Conservation (phyloP, 2,329 filamentous ascomycete genomes). For the Exophiala sp. region DNA sequence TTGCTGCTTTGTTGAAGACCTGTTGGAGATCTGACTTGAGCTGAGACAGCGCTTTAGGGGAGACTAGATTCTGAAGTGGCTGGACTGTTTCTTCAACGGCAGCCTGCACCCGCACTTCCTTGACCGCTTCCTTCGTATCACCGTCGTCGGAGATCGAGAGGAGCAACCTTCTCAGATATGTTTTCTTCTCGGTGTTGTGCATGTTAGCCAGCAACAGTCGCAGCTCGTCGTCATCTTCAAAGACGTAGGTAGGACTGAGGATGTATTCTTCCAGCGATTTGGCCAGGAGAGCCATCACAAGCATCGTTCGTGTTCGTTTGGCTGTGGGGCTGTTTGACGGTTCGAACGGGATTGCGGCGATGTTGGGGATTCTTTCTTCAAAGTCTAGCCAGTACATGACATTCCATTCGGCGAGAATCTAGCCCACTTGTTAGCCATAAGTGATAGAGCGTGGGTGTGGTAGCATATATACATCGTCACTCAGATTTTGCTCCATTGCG, state of each 20-base stretch:
- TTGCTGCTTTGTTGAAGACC: not conserved
- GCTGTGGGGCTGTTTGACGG: conserved; percentile 6
- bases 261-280: conserved; percentile 15
- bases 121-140: conserved; percentile 6
- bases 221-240: conserved; percentile 13
- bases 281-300: conserved; percentile 13
- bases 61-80: conserved; percentile 5
- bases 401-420: conserved; percentile 6
- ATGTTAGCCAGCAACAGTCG: conserved; percentile 61
- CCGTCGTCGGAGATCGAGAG: conserved; percentile 9
- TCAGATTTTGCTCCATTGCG: conserved; percentile 3
- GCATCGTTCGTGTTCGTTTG: conserved; percentile 9
- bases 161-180: not conserved
- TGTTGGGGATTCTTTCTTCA: conserved; percentile 6
- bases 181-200: conserved; percentile 46
- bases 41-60: not conserved
- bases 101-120: conserved; percentile 1
- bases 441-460: not conserved
- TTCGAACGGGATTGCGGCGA: not conserved
- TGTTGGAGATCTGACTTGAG: conserved; percentile 6
- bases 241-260: conserved; percentile 17
- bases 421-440: not conserved
- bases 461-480: conserved; percentile 5
- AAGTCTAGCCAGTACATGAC: not conserved
- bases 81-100: conserved; percentile 3